Conservation (phyloP, 1,139 yeast species). For the Lodderomyces orthopsilosis region DNA sequence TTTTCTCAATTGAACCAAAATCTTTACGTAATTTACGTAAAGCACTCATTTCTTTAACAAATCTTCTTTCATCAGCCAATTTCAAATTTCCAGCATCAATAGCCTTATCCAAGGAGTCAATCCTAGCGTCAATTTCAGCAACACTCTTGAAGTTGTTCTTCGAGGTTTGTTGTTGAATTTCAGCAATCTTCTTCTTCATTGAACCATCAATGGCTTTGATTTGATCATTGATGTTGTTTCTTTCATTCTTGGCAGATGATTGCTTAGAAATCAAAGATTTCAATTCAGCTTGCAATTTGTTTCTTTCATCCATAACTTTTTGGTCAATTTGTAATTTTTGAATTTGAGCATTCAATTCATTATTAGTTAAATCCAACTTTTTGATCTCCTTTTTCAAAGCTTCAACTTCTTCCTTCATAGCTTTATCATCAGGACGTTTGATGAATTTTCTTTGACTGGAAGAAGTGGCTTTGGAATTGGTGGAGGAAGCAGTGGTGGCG, state of each 20-base stretch:
- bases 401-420: slow-evolving; percentile 56
- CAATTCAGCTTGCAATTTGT: slow-evolving; percentile 63
- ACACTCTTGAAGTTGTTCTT: slow-evolving; percentile 69
- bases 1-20: slow-evolving; percentile 68
- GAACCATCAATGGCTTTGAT: slow-evolving; percentile 68
- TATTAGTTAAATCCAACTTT: slow-evolving; percentile 55
- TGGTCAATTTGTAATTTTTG: slow-evolving; percentile 43
- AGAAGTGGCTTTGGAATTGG: slow-evolving; percentile 15
- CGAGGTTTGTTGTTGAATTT: slow-evolving; percentile 68
- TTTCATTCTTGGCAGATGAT: slow-evolving; percentile 65
- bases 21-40: slow-evolving; percentile 82
- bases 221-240: slow-evolving; percentile 68
- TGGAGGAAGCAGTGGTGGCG: slow-evolving; percentile 7
- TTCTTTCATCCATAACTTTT: slow-evolving; percentile 52
- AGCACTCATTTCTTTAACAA: slow-evolving; percentile 79
- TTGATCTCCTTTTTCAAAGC: slow-evolving; percentile 67
- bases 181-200: slow-evolving; percentile 74
- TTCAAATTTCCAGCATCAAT: slow-evolving; percentile 80
- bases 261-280: slow-evolving; percentile 64
- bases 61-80: slow-evolving; percentile 88
- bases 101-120: slow-evolving; percentile 65
- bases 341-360: slow-evolving; percentile 42
- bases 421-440: slow-evolving; percentile 75
- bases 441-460: slow-evolving; percentile 41
- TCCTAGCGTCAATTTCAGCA: slow-evolving; percentile 76